Evolutionary conservation across 2,329 filamentous ascomycete genomes (phyloP), one percentile per base, ranked within the genome.

Genomic region (Cordyceps cateniannulata): DNA sequence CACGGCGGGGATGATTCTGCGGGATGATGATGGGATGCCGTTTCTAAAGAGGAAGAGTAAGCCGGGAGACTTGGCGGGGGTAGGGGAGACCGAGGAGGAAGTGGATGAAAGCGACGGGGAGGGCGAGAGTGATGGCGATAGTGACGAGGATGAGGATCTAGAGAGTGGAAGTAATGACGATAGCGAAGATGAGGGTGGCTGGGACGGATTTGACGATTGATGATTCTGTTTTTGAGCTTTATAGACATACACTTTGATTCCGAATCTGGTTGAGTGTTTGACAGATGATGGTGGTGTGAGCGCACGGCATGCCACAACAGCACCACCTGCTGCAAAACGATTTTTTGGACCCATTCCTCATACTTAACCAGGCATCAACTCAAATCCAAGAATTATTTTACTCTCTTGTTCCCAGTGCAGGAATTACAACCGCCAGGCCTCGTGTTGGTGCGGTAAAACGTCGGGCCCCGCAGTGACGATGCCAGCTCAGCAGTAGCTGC

Each of bases 1-100:
- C 66, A 78, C 81, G 25, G 76, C 79, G 55, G 85, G 85, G 0
- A 76, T 75, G 64, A 75, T 85, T 55, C 75, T 79, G 5, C 71
- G 75, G 65, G 75, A 79, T 62, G 52, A 72, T 61, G 68, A 71
- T 64, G 75, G 73, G 20, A 74, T 72, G 71, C 74, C 73, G 8
- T 66, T 76, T 6, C 63, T 75, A 57, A 73, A 71, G 65, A 67
- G 70, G 1, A 76, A 74, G 12, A 75, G 73, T 2, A 64, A 64
- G 60, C 63, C 68, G 8, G 65, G 76, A 2, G 58, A 61, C 0
- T 60, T 75, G 44, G 20, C 47, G 35, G 20, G 20, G 55, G 58
- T 49, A 47, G 61, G 59, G 0, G 69, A 70, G 3, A 72, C 74
- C 4, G 76, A 77, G 24, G 75, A 77, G 4, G 67, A 64, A 24